These are phyloP conservation scores for Phytophthora ramorum DNA, from an alignment of 352 stramenopile species.

Conservation along the genomic window DNA sequence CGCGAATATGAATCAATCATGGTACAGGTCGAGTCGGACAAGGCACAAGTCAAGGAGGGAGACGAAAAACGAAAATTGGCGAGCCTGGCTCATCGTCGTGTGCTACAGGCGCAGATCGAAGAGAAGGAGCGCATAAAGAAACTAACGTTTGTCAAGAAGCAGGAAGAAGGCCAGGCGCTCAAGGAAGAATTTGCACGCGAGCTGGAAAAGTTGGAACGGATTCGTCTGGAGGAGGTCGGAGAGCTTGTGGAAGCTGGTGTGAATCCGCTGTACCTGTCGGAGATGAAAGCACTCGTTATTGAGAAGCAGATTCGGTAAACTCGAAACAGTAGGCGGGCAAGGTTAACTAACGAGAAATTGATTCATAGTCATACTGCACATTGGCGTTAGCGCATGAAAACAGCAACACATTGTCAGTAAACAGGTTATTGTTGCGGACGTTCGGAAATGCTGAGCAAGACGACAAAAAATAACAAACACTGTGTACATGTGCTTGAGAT, in stretches of 20 bases:
- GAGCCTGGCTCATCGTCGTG: conserved; percentile 73
- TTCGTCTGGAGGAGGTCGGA: conserved; percentile 89
- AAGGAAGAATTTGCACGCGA: conserved; percentile 84
- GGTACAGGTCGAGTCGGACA: conserved; percentile 77
- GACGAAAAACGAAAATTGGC: conserved; percentile 71
- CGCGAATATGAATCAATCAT: conserved; percentile 92
- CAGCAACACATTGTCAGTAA: too few species aligned
- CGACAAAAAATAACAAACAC: too few species aligned
- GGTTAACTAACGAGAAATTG: too few species aligned
- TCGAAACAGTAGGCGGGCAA: not conserved
- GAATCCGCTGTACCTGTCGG: conserved; percentile 91
- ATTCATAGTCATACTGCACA: too few species aligned
- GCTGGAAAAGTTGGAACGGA: conserved; percentile 87
- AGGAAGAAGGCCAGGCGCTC: conserved; percentile 72
- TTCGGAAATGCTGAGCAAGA: too few species aligned
- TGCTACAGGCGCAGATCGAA: conserved; percentile 93
- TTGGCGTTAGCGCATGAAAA: too few species aligned
- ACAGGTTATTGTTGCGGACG: too few species aligned
- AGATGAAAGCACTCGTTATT: conserved; percentile 94
- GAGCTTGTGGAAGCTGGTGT: conserved; percentile 89
- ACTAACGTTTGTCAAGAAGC: conserved; percentile 69
- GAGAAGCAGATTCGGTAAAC: conserved; percentile 56
- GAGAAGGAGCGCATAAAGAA: conserved; percentile 84
- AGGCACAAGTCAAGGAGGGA: conserved; percentile 56
- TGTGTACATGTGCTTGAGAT: too few species aligned